These are phyloP conservation scores for Blastobotrys parvus DNA, from an alignment of 805 yeast genomes.

Conservation along the genomic window DNA sequence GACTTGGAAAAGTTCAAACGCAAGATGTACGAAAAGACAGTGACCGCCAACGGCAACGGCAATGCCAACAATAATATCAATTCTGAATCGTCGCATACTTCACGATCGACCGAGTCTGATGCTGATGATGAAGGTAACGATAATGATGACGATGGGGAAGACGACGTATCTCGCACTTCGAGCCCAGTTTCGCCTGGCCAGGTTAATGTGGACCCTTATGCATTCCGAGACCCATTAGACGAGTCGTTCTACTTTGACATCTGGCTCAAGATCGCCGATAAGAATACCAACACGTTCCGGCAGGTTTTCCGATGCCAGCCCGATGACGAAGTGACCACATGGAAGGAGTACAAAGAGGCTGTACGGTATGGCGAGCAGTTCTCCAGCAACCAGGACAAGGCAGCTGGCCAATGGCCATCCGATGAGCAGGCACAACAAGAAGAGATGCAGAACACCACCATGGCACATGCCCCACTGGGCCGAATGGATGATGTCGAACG, in stretches of 20 bases:
- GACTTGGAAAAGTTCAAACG: conserved; percentile 27
- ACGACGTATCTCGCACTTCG: too few relatives aligned
- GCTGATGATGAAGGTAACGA: background rate
- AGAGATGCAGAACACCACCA: conserved; percentile 6
- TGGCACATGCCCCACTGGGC: conserved; percentile 15
- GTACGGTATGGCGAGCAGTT: conserved; percentile 32
- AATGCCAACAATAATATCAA: conserved; percentile 1
- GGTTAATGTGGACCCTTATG: conserved; percentile 68
- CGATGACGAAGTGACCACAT: conserved; percentile 78
- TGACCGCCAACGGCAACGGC: background rate
- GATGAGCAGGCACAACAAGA: background rate
- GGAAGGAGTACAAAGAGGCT: conserved; percentile 81
- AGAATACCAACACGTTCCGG: conserved; percentile 76
- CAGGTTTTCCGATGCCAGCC: conserved; percentile 92
- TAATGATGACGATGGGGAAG: background rate
- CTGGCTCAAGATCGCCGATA: conserved; percentile 75
- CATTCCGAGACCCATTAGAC: conserved; percentile 78
- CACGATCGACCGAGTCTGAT: background rate
- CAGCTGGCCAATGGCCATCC: conserved; percentile 17
- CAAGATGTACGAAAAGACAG: conserved; percentile 18
- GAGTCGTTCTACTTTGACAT: conserved; percentile 76
- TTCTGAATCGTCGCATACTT: background rate
- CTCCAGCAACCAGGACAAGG: conserved; percentile 30
- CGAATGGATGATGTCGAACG: background rate
- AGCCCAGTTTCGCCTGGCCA: conserved; percentile 25